phyloP scores from a whole-genome alignment of 129 eudicot genomes.

The Deinandra increscens region DNA sequence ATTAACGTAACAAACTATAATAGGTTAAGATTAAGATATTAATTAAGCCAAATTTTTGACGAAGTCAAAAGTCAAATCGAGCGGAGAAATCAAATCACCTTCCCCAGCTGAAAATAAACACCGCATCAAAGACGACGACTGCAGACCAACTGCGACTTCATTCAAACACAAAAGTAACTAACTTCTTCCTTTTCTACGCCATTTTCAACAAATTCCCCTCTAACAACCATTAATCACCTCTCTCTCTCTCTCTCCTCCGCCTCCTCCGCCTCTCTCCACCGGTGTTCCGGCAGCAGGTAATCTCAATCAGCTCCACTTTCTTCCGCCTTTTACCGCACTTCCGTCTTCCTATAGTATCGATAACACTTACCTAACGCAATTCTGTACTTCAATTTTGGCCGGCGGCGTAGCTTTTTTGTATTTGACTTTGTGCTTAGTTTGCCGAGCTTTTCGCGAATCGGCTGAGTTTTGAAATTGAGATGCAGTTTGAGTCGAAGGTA shows the following conservation, averaged over 20 bases:
- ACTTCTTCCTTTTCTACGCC: slow-evolving; percentile 20
- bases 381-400: slow-evolving; percentile 15
- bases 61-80: slow-evolving; percentile 22
- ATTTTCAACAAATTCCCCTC: slow-evolving; percentile 19
- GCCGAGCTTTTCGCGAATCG: neutral
- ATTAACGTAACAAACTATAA: neutral
- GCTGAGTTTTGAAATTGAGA: slow-evolving; percentile 6
- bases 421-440: neutral
- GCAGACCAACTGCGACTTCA: slow-evolving; percentile 23
- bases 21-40: neutral
- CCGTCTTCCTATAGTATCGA: neutral
- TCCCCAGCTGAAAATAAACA: slow-evolving; percentile 18
- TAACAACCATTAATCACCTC: neutral
- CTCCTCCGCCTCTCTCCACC: slow-evolving; percentile 9
- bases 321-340: neutral
- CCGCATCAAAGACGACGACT: slow-evolving; percentile 19
- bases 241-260: slow-evolving; percentile 9
- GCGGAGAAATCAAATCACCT: neutral
- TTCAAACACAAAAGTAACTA: slow-evolving; percentile 23
- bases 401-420: neutral
- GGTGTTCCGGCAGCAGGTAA: slow-evolving; percentile 26
- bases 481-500: neutral
- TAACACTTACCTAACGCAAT: neutral
- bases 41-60: neutral
- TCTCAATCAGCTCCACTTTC: neutral